Percentiles rank a stretch among this genome's conserved stretches.
These are phyloP conservation scores for Chlamydomonas sp. DNA, from an alignment of 139 green algal species.

Conservation along the genomic window DNA sequence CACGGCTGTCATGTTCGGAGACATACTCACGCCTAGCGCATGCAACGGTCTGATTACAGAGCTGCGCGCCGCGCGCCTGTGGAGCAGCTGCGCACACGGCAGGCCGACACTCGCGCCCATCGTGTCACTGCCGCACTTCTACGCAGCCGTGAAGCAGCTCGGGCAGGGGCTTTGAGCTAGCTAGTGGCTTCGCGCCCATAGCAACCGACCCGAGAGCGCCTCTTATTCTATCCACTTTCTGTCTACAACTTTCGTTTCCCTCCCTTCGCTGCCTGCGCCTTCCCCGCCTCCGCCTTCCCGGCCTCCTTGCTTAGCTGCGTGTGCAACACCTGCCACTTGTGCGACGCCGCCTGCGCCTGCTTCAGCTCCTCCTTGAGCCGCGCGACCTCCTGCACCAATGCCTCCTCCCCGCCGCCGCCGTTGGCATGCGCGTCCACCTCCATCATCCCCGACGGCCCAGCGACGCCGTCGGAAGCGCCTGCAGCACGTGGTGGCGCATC, in stretches of 20 bases:
- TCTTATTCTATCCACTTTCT: too few species aligned
- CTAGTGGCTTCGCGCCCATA: too few species aligned
- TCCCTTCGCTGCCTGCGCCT: background rate
- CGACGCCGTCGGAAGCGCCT: background rate
- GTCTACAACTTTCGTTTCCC: too few species aligned
- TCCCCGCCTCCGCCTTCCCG: background rate
- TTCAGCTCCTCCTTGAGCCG: slow-evolving; percentile 9
- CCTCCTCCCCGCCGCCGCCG: background rate
- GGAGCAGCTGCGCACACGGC: slow-evolving; percentile 73
- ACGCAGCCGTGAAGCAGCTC: too few species aligned
- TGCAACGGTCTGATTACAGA: slow-evolving; percentile 44
- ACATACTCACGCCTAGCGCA: slow-evolving; percentile 41
- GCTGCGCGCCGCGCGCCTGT: slow-evolving; percentile 46
- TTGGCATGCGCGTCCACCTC: background rate
- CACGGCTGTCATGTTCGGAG: slow-evolving; percentile 77
- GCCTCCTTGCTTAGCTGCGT: background rate
- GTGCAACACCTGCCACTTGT: slow-evolving; percentile 12
- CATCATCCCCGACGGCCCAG: background rate
- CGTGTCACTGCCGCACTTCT: too few species aligned
- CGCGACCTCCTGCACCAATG: background rate
- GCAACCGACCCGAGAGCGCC: too few species aligned
- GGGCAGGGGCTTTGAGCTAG: too few species aligned
- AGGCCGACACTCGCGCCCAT: slow-evolving; percentile 49
- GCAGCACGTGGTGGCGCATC: background rate
- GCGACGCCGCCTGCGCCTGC: slow-evolving; percentile 1